These are phyloP conservation scores for Penicillium sp. DNA, from an alignment of 2,329 filamentous ascomycete genomes.

Conservation along the genomic window DNA sequence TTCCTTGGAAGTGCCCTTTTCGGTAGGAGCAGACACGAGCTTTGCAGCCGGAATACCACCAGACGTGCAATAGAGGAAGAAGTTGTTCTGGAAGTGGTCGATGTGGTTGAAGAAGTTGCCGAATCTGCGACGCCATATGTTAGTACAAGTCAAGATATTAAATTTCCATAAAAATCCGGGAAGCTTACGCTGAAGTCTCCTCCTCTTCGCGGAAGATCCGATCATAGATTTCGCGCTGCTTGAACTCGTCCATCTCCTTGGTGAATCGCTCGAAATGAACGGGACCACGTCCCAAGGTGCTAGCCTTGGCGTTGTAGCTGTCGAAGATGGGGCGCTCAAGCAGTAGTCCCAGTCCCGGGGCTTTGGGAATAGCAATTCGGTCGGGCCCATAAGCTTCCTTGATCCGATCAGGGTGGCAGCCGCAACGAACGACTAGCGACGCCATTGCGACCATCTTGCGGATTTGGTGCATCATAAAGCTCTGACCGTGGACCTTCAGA, in stretches of 20 bases:
- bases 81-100: slow-evolving; percentile 70
- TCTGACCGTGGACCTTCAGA: slow-evolving; percentile 94
- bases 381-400: slow-evolving; percentile 69
- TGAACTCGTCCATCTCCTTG: slow-evolving; percentile 81
- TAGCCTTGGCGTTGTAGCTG: slow-evolving; percentile 76
- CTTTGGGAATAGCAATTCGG: slow-evolving; percentile 88
- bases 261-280: slow-evolving; percentile 81
- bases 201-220: slow-evolving; percentile 90
- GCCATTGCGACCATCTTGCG: slow-evolving; percentile 98
- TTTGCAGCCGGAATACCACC: slow-evolving; percentile 65
- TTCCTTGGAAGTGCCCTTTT: slow-evolving; percentile 2
- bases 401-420: slow-evolving; percentile 71
- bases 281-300: slow-evolving; percentile 63
- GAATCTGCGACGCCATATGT: slow-evolving; percentile 55
- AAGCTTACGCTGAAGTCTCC: slow-evolving; percentile 78
- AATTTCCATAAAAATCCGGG: neutral
- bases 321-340: slow-evolving; percentile 92
- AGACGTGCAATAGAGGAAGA: slow-evolving; percentile 74
- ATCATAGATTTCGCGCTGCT: slow-evolving; percentile 87
- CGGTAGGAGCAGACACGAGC: slow-evolving; percentile 22
- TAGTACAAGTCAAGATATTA: neutral
- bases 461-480: slow-evolving; percentile 99
- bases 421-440: slow-evolving; percentile 79
- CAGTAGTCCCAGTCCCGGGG: slow-evolving; percentile 81
- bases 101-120: slow-evolving; percentile 78